Base-by-base conservation (phyloP, 1,284 basidiomycete species). In the Sphagnurus paluster region DNA sequence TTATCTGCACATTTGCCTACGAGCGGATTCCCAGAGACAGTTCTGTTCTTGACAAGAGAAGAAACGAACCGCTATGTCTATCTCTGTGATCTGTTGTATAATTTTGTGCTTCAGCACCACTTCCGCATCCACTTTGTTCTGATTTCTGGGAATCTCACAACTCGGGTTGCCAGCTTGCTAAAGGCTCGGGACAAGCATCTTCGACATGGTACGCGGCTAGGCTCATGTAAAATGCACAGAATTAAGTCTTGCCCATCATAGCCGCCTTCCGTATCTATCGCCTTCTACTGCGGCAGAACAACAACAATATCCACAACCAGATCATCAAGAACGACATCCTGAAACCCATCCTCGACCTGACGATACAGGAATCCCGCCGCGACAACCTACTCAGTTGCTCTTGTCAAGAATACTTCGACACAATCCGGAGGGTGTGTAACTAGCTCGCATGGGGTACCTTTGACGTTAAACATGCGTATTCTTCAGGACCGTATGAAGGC, bases 321-420 rank as follows among this genome's bases (percentile, higher is more conserved):
- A 75, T 98, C 39, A 80, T 89, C 64, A 95, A 95, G 72, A 78
- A 90, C 53, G 90, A 94, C 57, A 71, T 94, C 16, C 74, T 97
- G 51, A 80, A 82, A 52, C 89, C 92, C 5, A 83, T 98, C 49
- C 69, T 98, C 42, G 84, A 90, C 46, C 71, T 98, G 47, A 87
- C 93, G 21, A 65, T 88, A 26, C 79, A 79, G 41, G 96, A 98
- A 67, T 87, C 87, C 23, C 75, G 77, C 37, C 77, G 90, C 48
- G 96, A 99, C 68, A 99, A 96, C 66, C 78, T 99, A 54, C 75
- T 99, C 36, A 90, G 87, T 58, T 95, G 93, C 54, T 91, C 95
- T 14, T 98, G 93, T 71, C 86, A 97, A 60, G 96, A 99, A 63
- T 90, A 93, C 53, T 93, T 99, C 59, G 96, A 99, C 59, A 77